Base-by-base conservation (phyloP, 2,329 filamentous ascomycete species). In the Colletotrichum acutatum region DNA sequence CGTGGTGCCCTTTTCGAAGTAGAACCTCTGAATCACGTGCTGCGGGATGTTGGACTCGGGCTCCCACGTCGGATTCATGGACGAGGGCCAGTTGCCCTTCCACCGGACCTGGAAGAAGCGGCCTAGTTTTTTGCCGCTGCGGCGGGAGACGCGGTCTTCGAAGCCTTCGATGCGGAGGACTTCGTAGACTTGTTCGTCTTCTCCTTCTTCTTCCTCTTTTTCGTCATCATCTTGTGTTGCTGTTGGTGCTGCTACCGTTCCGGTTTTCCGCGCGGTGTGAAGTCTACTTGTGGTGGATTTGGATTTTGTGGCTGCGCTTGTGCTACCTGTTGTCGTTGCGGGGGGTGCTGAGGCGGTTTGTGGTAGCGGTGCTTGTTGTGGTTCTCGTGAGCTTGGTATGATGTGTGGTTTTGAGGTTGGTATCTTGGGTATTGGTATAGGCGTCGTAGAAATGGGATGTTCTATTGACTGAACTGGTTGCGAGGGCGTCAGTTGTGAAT, bases 31-130 rank as follows among this genome's bases (percentile, higher is more conserved):
- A 1, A 89, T 80, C 52, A 90, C 76, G 0, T 71, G 71, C 0
- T 77, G 68, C 0, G 86, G 79, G 2, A 91, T 84, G 65, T 90
- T 89, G 4, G 83, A 83, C 74, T 86, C 84, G 0, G 88, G 89
- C 76, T 91, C 89, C 89, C 89, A 91, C 0, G 88, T 87, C 0
- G 88, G 87, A 67, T 91, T 90, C 76, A 90, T 84, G 9, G 85
- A 86, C 0, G 83, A 79, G 0, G 89, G 87, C 89, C 89, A 91
- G 71, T 89, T 79, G 8, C 89, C 89, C 57, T 84, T 85, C 89
- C 89, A 91, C 7, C 86, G 84, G 1, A 91, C 88, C 34, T 85
- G 81, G 78, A 88, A 91, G 70, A 83, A 84, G 4, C 85, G 85
- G 1, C 85, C 80, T 0, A 76, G 60, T 9, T 76, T 77, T 19